Base-by-base conservation (phyloP, 106 monocot species). In the Apostasia ramifera region DNA sequence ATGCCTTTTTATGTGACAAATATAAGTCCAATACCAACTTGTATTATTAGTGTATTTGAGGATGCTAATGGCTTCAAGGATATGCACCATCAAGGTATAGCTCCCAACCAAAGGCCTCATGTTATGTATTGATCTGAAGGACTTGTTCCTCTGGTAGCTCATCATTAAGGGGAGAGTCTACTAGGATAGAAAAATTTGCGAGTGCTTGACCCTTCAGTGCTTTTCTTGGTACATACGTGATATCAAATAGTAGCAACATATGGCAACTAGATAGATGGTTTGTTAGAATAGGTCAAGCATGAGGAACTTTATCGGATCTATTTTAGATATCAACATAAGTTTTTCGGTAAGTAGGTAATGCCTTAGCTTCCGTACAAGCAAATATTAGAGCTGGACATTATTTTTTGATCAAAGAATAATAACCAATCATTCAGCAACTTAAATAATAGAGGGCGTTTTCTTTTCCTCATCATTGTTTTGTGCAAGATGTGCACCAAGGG, bases 111-210 rank as follows among this genome's bases (percentile, higher is more conserved):
- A 5, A 3, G 6, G 57, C 2, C 14, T 37, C 1, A 26, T 55
- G 3, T 4, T 61, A n/a, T 1, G 46, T 10, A 0, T 61, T 57
- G 1, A n/a, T 12, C 8, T 4, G 0, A 2, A 70, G 15, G 1
- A 61, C 38, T 37, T 74, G 42, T 43, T 69, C 68, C 10, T 70
- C 76, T 3, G 51, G 66, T 6, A 77, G 8, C 9, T 63, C 53
- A 13, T 5, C 4, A 5, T 8, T 8, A 8, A 70, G 9, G 0
- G 61, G 53, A 0, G 2, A 74, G 55, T 66, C 55, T 14, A 44
- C 63, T 3, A 8, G 43, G 0, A 74, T 37, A 3, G 54, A 65
- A 15, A 55, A 65, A 0, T 62, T 10, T 5, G 26, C 46, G 6
- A 70, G 15, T 13, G 56, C 70, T 1, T 77, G 53, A 13, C 26